Conservation (phyloP, 345 rosid species). For the Passiflora organensis region DNA sequence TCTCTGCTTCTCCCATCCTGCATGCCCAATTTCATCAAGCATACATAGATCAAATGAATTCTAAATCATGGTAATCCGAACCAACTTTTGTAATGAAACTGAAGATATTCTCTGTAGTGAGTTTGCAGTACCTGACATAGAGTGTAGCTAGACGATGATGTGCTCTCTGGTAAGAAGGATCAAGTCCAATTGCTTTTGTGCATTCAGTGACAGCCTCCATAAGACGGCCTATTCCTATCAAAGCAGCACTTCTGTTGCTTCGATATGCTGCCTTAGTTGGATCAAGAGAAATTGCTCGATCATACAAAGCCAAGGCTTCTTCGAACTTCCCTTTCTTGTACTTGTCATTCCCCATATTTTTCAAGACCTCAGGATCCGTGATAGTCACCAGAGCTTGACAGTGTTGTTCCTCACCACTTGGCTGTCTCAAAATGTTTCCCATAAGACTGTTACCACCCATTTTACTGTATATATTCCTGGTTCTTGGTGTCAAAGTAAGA, state of each 20-base stretch:
- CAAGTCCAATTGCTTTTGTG: slow-evolving; percentile 62
- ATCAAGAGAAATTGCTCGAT: slow-evolving; percentile 62
- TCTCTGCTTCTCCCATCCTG: slow-evolving; percentile 65
- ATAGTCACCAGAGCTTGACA: slow-evolving; percentile 17
- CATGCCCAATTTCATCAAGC: slow-evolving; percentile 10
- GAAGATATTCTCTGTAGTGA: too few relatives aligned
- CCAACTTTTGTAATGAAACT: too few relatives aligned
- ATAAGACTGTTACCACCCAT: slow-evolving; percentile 35
- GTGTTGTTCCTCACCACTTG: slow-evolving; percentile 26
- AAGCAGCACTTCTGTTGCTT: slow-evolving; percentile 78
- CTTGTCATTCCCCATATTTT: slow-evolving; percentile 69
- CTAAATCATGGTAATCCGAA: too few relatives aligned
- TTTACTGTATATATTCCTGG: slow-evolving; percentile 24
- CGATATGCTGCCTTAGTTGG: slow-evolving; percentile 65
- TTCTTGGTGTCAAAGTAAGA: slow-evolving; percentile 15
- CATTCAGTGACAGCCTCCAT: slow-evolving; percentile 66
- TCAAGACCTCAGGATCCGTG: slow-evolving; percentile 57
- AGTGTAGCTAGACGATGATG: slow-evolving; percentile 64
- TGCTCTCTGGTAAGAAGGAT: slow-evolving; percentile 59
- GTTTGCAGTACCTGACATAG: slow-evolving; percentile 55
- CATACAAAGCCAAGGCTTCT: slow-evolving; percentile 73
- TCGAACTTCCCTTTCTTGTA: slow-evolving; percentile 63
- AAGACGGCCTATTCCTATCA: slow-evolving; percentile 72
- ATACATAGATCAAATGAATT: too few relatives aligned
- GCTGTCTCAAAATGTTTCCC: slow-evolving; percentile 70